Conservation (phyloP, 305 asterid species). For the Solanum hybrid region DNA sequence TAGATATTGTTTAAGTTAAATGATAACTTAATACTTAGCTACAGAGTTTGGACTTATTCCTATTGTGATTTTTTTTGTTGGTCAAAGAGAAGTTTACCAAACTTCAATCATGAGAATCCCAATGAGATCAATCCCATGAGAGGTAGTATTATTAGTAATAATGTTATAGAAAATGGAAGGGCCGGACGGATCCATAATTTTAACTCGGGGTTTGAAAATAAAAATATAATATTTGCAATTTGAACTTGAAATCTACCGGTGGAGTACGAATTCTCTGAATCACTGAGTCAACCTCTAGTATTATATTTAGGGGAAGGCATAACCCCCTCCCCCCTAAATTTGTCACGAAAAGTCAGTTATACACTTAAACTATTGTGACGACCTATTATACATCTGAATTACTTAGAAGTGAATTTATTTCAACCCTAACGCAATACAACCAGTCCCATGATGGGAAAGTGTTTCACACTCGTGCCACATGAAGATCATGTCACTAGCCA, state of each 20-base stretch:
- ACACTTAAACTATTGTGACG: background rate
- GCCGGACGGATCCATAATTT: no score
- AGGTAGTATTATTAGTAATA: background rate
- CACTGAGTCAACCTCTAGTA: background rate
- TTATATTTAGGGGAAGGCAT: background rate
- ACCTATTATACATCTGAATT: background rate
- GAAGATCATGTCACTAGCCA: background rate
- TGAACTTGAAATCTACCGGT: background rate
- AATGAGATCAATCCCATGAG: background rate
- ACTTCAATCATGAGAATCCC: background rate
- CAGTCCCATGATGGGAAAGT: background rate
- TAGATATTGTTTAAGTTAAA: background rate
- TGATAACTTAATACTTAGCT: background rate
- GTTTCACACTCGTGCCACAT: background rate
- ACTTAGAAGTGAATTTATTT: no score
- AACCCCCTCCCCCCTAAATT: background rate
- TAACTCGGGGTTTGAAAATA: no score
- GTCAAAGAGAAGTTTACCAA: background rate
- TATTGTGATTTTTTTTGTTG: background rate
- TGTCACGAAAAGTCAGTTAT: background rate
- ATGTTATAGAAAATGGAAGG: background rate
- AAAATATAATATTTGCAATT: background rate
- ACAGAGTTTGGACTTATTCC: background rate
- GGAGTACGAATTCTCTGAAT: background rate
- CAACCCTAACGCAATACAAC: background rate